Evolutionary conservation across 208 protist genomes (phyloP).

Genomic region (Angomonas deanei): DNA sequence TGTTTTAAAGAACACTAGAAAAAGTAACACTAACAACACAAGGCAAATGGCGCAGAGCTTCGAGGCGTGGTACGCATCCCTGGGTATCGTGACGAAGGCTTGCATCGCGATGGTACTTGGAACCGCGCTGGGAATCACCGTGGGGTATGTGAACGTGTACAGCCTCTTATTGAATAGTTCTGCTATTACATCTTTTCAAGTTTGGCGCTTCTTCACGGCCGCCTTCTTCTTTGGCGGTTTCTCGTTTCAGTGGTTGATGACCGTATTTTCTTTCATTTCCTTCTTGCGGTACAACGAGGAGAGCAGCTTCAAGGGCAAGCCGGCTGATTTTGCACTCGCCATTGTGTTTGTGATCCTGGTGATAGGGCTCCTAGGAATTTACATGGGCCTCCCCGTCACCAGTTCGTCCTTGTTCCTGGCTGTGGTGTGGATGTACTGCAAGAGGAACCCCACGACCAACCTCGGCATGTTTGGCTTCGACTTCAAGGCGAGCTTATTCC

Average conservation of each 20-base stretch:
- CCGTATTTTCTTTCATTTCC: slow-evolving; percentile 67
- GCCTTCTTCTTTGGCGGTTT: slow-evolving; percentile 78
- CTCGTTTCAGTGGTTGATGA: slow-evolving; percentile 77
- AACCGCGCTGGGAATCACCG: slow-evolving; percentile 32
- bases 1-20: too few species aligned
- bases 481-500: slow-evolving; percentile 71
- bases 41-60: slow-evolving; percentile 38
- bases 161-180: slow-evolving; percentile 30
- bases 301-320: slow-evolving; percentile 59
- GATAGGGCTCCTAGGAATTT: slow-evolving; percentile 23
- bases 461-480: slow-evolving; percentile 74
- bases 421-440: slow-evolving; percentile 89
- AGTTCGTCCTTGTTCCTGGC: slow-evolving; percentile 65
- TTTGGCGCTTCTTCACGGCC: slow-evolving; percentile 66
- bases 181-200: slow-evolving; percentile 33
- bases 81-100: slow-evolving; percentile 52
- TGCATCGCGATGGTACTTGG: slow-evolving; percentile 34
- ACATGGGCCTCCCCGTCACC: slow-evolving; percentile 37
- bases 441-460: slow-evolving; percentile 55
- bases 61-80: slow-evolving; percentile 57
- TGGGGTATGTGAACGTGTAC: slow-evolving; percentile 26
- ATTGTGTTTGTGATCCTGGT: slow-evolving; percentile 38
- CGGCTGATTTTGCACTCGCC: slow-evolving; percentile 80
- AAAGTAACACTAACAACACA: slow-evolving; percentile 5
- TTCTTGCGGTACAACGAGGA: slow-evolving; percentile 79